These are phyloP conservation scores for Aspergillus wentii DNA, from an alignment of 495 filamentous ascomycete genomes.

Conservation along the genomic window DNA sequence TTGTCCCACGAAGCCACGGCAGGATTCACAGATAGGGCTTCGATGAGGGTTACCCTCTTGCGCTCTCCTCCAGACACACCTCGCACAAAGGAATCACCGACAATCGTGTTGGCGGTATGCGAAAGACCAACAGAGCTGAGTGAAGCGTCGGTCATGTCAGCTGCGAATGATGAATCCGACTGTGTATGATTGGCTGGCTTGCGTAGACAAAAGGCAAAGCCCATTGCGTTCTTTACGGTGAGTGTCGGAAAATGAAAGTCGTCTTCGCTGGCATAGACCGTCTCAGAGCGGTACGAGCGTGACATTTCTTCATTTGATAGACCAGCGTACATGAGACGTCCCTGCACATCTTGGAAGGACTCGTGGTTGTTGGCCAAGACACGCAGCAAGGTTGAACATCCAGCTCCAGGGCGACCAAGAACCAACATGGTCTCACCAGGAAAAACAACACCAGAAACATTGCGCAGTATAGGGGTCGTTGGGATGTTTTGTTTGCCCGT, in stretches of 20 bases:
- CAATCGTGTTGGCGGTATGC: slow-evolving; percentile 76
- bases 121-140: slow-evolving; percentile 72
- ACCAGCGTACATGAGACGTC: slow-evolving; percentile 72
- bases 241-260: slow-evolving; percentile 74
- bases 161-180: slow-evolving; percentile 62
- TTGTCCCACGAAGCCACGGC: slow-evolving; percentile 68
- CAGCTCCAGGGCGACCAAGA: slow-evolving; percentile 72
- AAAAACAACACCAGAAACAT: slow-evolving; percentile 72
- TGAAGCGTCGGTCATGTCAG: slow-evolving; percentile 58
- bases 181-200: slow-evolving; percentile 76
- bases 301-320: slow-evolving; percentile 65
- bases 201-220: slow-evolving; percentile 78
- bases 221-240: slow-evolving; percentile 75
- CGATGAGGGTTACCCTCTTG: slow-evolving; percentile 67
- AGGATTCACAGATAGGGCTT: slow-evolving; percentile 62
- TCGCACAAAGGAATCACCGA: slow-evolving; percentile 80
- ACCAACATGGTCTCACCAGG: slow-evolving; percentile 86
- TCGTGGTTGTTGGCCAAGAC: slow-evolving; percentile 67
- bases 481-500: too few relatives aligned
- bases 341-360: slow-evolving; percentile 60
- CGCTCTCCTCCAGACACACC: slow-evolving; percentile 69
- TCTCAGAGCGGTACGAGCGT: slow-evolving; percentile 70
- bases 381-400: slow-evolving; percentile 78
- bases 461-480: too few relatives aligned
- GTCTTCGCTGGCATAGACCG: slow-evolving; percentile 80